Evolutionary conservation across 495 filamentous ascomycete genomes (phyloP).

Genomic region (Halenospora varia): DNA sequence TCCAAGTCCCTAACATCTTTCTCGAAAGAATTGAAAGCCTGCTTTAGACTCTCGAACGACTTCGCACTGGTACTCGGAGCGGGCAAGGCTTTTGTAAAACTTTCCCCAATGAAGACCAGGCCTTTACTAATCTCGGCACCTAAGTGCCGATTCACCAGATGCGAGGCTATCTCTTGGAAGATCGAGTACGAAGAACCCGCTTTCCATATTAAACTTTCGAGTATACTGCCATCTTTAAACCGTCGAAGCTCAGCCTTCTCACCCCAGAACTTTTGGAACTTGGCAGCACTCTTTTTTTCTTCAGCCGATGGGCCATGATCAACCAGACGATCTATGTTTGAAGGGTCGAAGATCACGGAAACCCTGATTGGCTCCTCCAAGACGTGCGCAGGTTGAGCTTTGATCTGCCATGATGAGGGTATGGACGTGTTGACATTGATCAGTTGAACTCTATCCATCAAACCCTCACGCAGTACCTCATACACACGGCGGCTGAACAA

Average conservation of each 20-base stretch:
- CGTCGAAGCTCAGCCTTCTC: slow-evolving; percentile 69
- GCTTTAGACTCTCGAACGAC: slow-evolving; percentile 47
- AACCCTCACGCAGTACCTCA: slow-evolving; percentile 57
- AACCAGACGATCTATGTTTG: slow-evolving; percentile 65
- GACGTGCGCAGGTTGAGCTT: slow-evolving; percentile 25
- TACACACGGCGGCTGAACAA: slow-evolving; percentile 40
- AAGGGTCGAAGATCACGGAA: slow-evolving; percentile 67
- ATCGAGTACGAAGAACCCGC: slow-evolving; percentile 57
- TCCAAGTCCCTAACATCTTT: slow-evolving; percentile 70
- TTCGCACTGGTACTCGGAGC: slow-evolving; percentile 28
- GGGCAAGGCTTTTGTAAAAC: slow-evolving; percentile 33
- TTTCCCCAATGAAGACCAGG: slow-evolving; percentile 57
- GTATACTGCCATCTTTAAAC: slow-evolving; percentile 69
- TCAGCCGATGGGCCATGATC: slow-evolving; percentile 86
- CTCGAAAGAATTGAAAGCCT: slow-evolving; percentile 67
- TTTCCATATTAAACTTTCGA: slow-evolving; percentile 80
- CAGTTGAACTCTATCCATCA: slow-evolving; percentile 68
- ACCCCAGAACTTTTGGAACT: slow-evolving; percentile 73
- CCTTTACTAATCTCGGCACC: slow-evolving; percentile 42
- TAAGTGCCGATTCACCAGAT: slow-evolving; percentile 67
- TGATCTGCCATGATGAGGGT: slow-evolving; percentile 34
- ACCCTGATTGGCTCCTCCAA: slow-evolving; percentile 44
- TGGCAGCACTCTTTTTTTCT: slow-evolving; percentile 62
- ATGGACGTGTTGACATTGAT: slow-evolving; percentile 52
- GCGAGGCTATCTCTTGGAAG: slow-evolving; percentile 72